These are phyloP conservation scores for Physcomitrium patens DNA, from an alignment of 225 moss, liverwort and hornwort genomes.

Conservation along the genomic window DNA sequence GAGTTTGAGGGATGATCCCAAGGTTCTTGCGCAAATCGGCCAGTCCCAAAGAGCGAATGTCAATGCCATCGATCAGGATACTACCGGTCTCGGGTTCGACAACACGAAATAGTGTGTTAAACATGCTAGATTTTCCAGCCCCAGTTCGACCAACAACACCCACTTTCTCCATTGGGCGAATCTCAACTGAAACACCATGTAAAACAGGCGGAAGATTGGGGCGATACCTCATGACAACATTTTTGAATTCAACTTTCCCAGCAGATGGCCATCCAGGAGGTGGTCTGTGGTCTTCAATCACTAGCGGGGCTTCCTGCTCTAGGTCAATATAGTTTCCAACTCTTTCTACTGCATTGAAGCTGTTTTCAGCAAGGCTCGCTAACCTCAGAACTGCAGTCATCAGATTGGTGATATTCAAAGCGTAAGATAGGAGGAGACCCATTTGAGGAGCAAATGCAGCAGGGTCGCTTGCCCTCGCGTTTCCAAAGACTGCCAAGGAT, in stretches of 20 bases:
- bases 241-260: constrained; percentile 67
- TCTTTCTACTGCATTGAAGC: constrained; percentile 77
- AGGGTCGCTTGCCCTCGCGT: constrained; percentile 68
- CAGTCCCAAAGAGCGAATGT: constrained; percentile 63
- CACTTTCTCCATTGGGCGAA: constrained; percentile 73
- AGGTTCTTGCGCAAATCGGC: constrained; percentile 67
- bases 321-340: constrained; percentile 66
- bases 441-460: constrained; percentile 90
- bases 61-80: constrained; percentile 68
- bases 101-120: constrained; percentile 77
- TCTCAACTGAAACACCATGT: constrained; percentile 65
- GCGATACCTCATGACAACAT: constrained; percentile 75
- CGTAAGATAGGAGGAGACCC: constrained; percentile 93
- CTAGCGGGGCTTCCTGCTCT: constrained; percentile 65
- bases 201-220: constrained; percentile 66
- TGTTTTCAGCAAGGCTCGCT: constrained; percentile 78
- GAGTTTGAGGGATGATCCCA: constrained; percentile 74
- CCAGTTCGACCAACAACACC: constrained; percentile 80
- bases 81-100: constrained; percentile 70
- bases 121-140: constrained; percentile 77
- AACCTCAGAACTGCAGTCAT: constrained; percentile 90
- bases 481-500: constrained; percentile 83
- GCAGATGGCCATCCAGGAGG: constrained; percentile 82
- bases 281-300: constrained; percentile 73
- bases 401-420: constrained; percentile 74